Base-by-base conservation (phyloP, 192 early-diverging fungal species). In the Backusella circina region DNA sequence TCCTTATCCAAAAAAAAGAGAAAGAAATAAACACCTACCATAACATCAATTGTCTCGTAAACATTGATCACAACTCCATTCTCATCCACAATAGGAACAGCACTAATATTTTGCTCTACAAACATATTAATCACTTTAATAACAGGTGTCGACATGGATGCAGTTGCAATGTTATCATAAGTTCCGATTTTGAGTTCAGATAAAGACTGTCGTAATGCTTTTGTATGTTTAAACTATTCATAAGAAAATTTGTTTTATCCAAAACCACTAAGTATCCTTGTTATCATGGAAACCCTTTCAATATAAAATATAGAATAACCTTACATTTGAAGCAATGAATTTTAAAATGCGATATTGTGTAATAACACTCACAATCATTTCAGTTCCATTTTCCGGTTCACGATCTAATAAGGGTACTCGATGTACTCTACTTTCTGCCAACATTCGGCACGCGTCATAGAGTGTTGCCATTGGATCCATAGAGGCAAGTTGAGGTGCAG, bases 31-130 rank as follows among this genome's bases (percentile, higher is more conserved):
- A 21, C 39, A 31, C 84, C 70, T 85, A 98, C 91, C 88, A 99
- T 92, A 16, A 98, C 94, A 88, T 99, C 97, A 18, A 94, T 95
- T 65, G 96, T 95, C 78, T 97, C 97, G 87, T 95, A 99, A 36
- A 98, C 97, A 80, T 99, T 96, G 41, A 98, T 75, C 35, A 98
- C 95, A 3, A 72, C 79, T 88, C 90, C 89, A 47, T 92, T 79
- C 41, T 95, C 91, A 84, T 97, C 96, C 15, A 98, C 87, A 74
- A 99, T 97, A 0, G 97, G 97, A 5, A 99, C 92, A 2, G 96
- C 93, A 1, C 95, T 96, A 50, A 99, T 95, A 80, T 91, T 90
- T 57, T 91, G 86, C 61, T 94, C 91, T 28, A 96, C 93, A 91
- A 99, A 98, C 85, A 94, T 91, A 79, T 95, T 91, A 37, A 99